Percentiles rank a stretch among this genome's conserved stretches.
Conservation (phyloP, 2,329 filamentous ascomycete species). For the Stromatinia cepivora region DNA sequence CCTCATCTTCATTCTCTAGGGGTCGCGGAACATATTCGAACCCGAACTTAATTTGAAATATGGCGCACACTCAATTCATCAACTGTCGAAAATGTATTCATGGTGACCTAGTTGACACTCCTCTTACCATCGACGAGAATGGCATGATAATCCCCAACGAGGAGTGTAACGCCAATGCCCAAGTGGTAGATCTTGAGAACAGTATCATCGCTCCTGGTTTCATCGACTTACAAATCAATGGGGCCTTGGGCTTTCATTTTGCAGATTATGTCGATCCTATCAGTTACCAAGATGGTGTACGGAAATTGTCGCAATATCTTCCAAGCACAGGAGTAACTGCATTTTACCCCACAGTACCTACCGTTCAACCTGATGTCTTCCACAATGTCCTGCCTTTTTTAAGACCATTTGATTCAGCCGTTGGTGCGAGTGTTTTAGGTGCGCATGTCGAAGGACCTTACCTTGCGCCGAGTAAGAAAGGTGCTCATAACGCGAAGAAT, state of each 20-base stretch:
- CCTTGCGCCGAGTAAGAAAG: constrained; percentile 53
- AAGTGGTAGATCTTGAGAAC: constrained; percentile 47
- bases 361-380: constrained; percentile 49
- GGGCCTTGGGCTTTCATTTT: constrained; percentile 52
- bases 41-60: neutral
- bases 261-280: constrained; percentile 47
- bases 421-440: constrained; percentile 52
- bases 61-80: constrained; percentile 34
- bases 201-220: constrained; percentile 55
- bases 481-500: constrained; percentile 47
- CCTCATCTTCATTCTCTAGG: too few relatives aligned
- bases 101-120: constrained; percentile 28
- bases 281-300: constrained; percentile 46
- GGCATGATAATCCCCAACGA: constrained; percentile 36
- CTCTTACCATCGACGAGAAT: constrained; percentile 31
- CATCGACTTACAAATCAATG: constrained; percentile 56
- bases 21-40: too few relatives aligned
- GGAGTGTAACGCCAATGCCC: constrained; percentile 27
- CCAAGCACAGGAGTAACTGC: constrained; percentile 53
- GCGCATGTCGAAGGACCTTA: constrained; percentile 59
- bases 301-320: constrained; percentile 50
- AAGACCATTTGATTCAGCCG: constrained; percentile 44
- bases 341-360: constrained; percentile 56
- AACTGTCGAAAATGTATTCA: constrained; percentile 36
- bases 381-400: constrained; percentile 48